These are phyloP conservation scores for Ciborinia camelliae DNA, from an alignment of 2,329 filamentous ascomycete genomes.

Conservation along the genomic window DNA sequence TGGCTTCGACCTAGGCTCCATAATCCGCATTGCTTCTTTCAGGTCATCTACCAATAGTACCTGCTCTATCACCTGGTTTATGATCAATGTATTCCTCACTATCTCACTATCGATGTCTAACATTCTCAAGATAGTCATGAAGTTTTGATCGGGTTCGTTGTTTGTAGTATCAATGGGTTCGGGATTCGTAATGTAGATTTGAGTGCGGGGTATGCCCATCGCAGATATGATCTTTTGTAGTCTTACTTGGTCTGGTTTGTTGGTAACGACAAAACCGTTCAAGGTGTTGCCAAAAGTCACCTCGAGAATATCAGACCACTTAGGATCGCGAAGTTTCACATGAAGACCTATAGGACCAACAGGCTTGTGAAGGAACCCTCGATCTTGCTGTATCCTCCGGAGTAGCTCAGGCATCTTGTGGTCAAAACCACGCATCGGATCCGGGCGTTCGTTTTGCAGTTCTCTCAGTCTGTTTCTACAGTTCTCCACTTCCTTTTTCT, in stretches of 20 bases:
- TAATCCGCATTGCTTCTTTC: conserved; percentile 62
- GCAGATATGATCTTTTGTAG: conserved; percentile 64
- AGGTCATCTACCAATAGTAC: conserved; percentile 71
- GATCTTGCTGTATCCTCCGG: conserved; percentile 65
- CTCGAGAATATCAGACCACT: conserved; percentile 83
- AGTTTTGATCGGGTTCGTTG: conserved; percentile 70
- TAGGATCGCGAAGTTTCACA: conserved; percentile 70
- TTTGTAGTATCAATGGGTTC: conserved; percentile 53
- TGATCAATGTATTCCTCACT: conserved; percentile 78
- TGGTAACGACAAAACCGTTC: conserved; percentile 77
- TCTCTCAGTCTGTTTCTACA: conserved; percentile 49
- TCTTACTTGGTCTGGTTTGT: conserved; percentile 68
- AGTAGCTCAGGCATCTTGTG: conserved; percentile 61
- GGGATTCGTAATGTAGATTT: conserved; percentile 53
- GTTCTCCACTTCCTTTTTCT: conserved; percentile 52
- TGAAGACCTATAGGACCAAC: conserved; percentile 81
- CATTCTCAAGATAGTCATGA: conserved; percentile 75
- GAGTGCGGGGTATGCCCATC: conserved; percentile 42
- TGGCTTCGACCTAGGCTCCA: conserved; percentile 59
- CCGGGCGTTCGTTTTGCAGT: conserved; percentile 55
- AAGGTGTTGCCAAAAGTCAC: conserved; percentile 66
- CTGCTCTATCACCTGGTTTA: conserved; percentile 80
- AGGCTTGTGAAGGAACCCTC: conserved; percentile 65
- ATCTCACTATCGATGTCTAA: conserved; percentile 78
- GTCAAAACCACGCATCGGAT: conserved; percentile 63